A percentile compares a stretch with the other conserved stretches of the same genome.
phyloP scores from a whole-genome alignment of 2,329 filamentous ascomycete species.

The Neurospora sp. region DNA sequence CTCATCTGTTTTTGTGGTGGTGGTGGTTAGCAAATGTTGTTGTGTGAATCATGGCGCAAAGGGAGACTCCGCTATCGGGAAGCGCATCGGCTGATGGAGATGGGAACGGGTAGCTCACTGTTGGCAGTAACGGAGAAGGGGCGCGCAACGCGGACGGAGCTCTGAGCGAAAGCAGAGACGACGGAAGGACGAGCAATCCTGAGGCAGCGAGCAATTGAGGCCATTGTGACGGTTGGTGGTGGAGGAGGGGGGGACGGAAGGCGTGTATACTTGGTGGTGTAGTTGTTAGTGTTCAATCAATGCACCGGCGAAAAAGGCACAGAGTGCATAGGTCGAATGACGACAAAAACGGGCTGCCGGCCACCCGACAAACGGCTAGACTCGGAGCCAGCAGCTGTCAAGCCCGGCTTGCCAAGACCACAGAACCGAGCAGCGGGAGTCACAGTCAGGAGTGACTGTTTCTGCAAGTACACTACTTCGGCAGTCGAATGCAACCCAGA shows the following conservation, averaged over 20 bases:
- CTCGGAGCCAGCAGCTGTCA: not conserved
- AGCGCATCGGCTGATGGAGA: not conserved
- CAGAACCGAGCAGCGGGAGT: not conserved
- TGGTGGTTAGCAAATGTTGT: conserved; percentile 5
- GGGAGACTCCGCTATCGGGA: conserved; percentile 24
- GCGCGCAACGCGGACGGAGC: conserved; percentile 28
- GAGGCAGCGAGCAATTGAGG: conserved; percentile 50
- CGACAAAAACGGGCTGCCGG: not conserved
- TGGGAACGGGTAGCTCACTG: conserved; percentile 24
- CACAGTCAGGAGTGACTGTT: not conserved
- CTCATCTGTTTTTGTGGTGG: conserved; percentile 33
- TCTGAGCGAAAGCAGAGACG: conserved; percentile 29
- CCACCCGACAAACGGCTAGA: not conserved
- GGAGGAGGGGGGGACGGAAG: not conserved
- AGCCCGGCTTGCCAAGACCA: not conserved
- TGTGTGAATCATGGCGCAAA: not conserved
- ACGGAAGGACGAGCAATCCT: conserved; percentile 35
- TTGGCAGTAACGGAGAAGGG: conserved; percentile 36
- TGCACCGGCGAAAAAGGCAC: not conserved
- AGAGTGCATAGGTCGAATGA: not conserved
- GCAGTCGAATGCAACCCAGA: not conserved
- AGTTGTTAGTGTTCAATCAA: not conserved
- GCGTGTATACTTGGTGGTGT: conserved; percentile 1
- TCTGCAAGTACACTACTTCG: not conserved
- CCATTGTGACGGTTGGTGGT: conserved; percentile 34